phyloP scores from a whole-genome alignment of 148 eudicot genomes.

The Vaccinium darrowii region DNA sequence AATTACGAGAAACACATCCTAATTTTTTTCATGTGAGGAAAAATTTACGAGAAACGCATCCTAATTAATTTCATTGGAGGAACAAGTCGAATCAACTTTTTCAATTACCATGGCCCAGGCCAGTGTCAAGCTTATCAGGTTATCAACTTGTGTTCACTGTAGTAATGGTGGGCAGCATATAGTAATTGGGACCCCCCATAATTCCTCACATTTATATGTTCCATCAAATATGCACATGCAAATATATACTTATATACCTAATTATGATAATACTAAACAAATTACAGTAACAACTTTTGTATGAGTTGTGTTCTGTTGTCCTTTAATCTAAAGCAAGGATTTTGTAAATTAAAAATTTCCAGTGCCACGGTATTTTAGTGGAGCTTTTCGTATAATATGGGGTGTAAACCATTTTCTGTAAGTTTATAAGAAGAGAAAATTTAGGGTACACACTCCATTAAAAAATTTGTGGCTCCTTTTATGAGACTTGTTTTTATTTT shows the following conservation, averaged over 20 bases:
- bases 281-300: too few relatives aligned
- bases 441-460: too few relatives aligned
- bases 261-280: neutral
- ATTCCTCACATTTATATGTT: neutral
- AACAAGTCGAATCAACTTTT: constrained; percentile 4
- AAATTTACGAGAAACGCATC: too few relatives aligned
- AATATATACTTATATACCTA: neutral
- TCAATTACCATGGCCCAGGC: neutral
- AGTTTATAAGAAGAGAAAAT: too few relatives aligned
- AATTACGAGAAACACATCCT: too few relatives aligned
- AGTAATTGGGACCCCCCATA: neutral
- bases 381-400: neutral
- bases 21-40: too few relatives aligned
- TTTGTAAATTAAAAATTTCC: too few relatives aligned
- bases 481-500: too few relatives aligned
- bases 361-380: neutral
- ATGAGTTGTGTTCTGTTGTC: neutral
- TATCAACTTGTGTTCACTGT: constrained; percentile 17
- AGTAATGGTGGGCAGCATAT: constrained; percentile 14
- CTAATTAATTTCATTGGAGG: neutral
- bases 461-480: too few relatives aligned
- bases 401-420: too few relatives aligned
- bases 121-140: neutral
- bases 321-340: neutral
- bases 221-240: neutral